A percentile compares a stretch with the other conserved stretches of the same genome.
Conservation (phyloP, 441 rosid genomes). For the Pelargonium exstipulatum region DNA sequence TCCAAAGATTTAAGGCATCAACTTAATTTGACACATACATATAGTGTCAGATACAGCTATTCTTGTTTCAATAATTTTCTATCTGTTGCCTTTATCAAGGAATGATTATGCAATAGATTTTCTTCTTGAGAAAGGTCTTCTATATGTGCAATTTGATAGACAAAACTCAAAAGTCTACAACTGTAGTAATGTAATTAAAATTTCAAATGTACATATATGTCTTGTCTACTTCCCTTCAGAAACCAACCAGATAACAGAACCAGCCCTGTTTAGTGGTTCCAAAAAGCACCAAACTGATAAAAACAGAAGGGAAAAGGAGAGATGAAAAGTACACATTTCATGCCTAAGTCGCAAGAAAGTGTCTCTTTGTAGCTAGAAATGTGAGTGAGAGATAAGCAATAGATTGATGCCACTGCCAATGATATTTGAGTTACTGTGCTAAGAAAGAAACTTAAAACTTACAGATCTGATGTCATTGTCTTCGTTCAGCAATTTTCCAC, state of each 20-base stretch:
- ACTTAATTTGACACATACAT: not conserved
- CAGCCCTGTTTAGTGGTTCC: not conserved
- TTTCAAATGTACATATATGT: not conserved
- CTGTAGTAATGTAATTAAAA: not conserved
- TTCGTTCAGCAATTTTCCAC: conserved; percentile 84
- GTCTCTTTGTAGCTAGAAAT: not conserved
- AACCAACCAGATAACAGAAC: conserved; percentile 4
- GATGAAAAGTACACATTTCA: not conserved
- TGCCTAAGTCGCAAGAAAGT: not conserved
- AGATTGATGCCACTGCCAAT: not conserved
- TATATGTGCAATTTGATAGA: not conserved
- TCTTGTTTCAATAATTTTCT: not conserved
- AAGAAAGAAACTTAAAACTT: conserved; percentile 32
- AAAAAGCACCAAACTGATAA: not conserved
- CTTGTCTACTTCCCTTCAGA: not conserved
- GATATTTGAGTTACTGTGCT: not conserved
- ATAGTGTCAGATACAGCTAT: not conserved
- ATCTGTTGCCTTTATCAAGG: not conserved
- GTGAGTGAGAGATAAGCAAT: conserved; percentile 7
- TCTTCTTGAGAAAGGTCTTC: not conserved
- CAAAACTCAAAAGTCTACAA: conserved; percentile 1
- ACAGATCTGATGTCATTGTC: conserved; percentile 94
- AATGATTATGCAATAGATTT: not conserved
- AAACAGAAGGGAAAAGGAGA: conserved; percentile 1
- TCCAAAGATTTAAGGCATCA: not conserved